A percentile compares a stretch with the other conserved stretches of the same genome.
phyloP scores from a whole-genome alignment of 192 early-diverging fungal genomes.

The Coemansia sp. region DNA sequence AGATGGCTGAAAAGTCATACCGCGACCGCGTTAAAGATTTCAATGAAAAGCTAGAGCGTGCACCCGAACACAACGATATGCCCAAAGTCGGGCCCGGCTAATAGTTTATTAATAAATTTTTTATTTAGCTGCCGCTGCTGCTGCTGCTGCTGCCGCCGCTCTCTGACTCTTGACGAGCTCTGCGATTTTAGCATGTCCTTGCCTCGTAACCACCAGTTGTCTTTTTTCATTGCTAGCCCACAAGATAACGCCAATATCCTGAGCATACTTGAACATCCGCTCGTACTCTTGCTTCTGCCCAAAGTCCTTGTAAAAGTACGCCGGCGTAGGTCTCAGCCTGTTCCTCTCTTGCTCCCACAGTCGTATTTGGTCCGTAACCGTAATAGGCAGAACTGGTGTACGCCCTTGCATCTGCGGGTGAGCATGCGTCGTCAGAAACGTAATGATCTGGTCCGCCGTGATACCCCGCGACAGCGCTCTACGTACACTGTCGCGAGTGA shows the following conservation, averaged over 20 bases:
- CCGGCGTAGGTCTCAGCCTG: slow-evolving; percentile 60
- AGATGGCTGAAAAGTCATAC: slow-evolving; percentile 47
- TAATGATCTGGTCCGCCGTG: slow-evolving; percentile 94
- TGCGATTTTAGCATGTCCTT: slow-evolving; percentile 70
- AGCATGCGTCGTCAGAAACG: slow-evolving; percentile 84
- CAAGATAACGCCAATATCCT: slow-evolving; percentile 71
- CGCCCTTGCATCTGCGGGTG: slow-evolving; percentile 90
- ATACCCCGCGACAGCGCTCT: slow-evolving; percentile 85
- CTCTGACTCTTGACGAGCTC: slow-evolving; percentile 47
- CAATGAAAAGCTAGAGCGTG: slow-evolving; percentile 62
- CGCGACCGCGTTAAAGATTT: slow-evolving; percentile 59
- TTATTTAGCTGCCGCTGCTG: not conserved
- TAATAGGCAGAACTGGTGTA: slow-evolving; percentile 80
- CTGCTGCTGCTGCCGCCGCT: not conserved
- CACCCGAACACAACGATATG: slow-evolving; percentile 71
- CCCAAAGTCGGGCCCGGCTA: slow-evolving; percentile 48
- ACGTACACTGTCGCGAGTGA: slow-evolving; percentile 86
- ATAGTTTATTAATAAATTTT: not conserved
- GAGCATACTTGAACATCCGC: slow-evolving; percentile 72
- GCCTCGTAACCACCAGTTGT: slow-evolving; percentile 73
- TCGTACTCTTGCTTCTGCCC: slow-evolving; percentile 69
- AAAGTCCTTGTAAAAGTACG: slow-evolving; percentile 82
- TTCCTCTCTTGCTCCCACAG: slow-evolving; percentile 97
- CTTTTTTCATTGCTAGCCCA: slow-evolving; percentile 74
- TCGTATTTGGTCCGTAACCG: slow-evolving; percentile 93